Evolutionary conservation across 768 basidiomycete species (phyloP), one percentile per base, ranked within the genome.

Genomic region (Mycena venus): DNA sequence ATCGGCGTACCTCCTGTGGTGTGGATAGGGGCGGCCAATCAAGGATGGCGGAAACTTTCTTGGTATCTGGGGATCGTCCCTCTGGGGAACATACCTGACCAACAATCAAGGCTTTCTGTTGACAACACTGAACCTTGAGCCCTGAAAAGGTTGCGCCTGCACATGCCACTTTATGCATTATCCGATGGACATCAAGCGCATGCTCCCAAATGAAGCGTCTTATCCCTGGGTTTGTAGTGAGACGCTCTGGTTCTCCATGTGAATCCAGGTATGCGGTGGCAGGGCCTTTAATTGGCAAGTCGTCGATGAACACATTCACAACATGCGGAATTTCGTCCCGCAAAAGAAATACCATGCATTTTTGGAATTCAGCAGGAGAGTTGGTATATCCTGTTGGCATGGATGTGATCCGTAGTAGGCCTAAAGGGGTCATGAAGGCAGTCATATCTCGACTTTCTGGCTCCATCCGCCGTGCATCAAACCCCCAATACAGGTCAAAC

Each of bases 151-250:
- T n/a, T n/a, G n/a, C n/a, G n/a, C n/a, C 81, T 1, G 78, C 64
- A 29, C 82, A 78, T 31, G 80, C 73, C 2, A 84, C 65, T 0
- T 72, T 40, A 14, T 84, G 82, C 12, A 84, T 42, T 8, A 86
- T 73, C 0, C 78, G 59, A 38, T 86, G 79, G 17, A 84, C 58
- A 60, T 81, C 77, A 0, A 40, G 8, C 0, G 81, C 79, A 67
- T 86, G 82, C 60, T 87, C 83, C 79, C 82, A 87, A 6, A 88
- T 80, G 38, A 87, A 87, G 0, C 77, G 56, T 10, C 77, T 58
- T 38, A 81, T 81, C 23, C 66, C 75, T 40, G 78, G 64, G 55
- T 81, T 80, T 25, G 78, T 77, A 17, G 44, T 19, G 0, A 79
- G 32, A 14, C 49, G 27, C 40, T 78, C 78, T 0, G 78, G 77